Evolutionary conservation across 371 early-diverging fungal genomes (phyloP), one percentile per base, ranked within the genome.

Genomic region (Caulochytrium protostelioides): DNA sequence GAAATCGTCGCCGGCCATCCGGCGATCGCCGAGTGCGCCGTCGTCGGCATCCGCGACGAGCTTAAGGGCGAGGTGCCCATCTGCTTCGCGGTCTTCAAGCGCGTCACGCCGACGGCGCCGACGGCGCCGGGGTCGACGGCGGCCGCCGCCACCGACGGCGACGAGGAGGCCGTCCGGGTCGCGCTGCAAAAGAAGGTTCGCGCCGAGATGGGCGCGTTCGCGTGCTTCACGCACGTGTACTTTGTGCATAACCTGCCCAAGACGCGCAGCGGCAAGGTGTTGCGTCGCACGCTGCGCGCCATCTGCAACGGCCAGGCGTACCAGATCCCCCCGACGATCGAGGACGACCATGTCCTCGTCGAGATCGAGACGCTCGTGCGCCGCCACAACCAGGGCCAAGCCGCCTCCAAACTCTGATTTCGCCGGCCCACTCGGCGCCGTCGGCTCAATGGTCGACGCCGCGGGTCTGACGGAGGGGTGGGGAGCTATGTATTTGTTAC

Each of bases 191-290:
- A n/a, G n/a, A n/a, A n/a, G n/a, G n/a, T 49, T n/a, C 34, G 50
- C 14, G 2, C 21, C 1, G 39, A 51, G 37, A 42, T 83, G 4
- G 83, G 83, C 0, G 70, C 83, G 6, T 74, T 84, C 39, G 78
- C 81, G 1, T 79, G 76, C 24, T 66, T 78, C 41, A 64, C 72
- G 9, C 51, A 50, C 4, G 64, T 72, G 2, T 32, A 72, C 14
- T 54, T 79, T 36, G 74, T 79, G 1, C 55, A 64, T 1, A 61
- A 76, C 14, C 46, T 94, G 34, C 91, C 95, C 10, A 94, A 94
- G 52, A 94, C 95, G 7, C 59, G 90, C 6, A 75, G 76, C 14
- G 91, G 91, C 5, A 90, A 92, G 53, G 78, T 87, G 20, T 57
- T 92, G 47, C 59, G 90, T 24, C 68, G 81, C 31, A 74, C 73